Evolutionary conservation across 441 rosid genomes (phyloP).

Genomic region (Raphanus hybrid): DNA sequence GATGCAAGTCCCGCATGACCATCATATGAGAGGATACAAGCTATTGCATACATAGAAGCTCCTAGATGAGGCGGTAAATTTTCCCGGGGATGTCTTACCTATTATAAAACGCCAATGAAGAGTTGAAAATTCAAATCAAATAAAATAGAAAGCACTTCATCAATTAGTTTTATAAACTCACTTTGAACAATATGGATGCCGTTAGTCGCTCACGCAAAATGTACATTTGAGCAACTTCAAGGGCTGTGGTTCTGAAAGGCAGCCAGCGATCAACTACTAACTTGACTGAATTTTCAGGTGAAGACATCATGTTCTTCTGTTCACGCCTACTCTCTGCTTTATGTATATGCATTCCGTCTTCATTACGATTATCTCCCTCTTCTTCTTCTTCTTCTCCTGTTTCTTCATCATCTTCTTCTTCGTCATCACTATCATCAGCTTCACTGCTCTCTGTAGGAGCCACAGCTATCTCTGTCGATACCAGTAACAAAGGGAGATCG

Average conservation of each 20-base stretch:
- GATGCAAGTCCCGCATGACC: slow-evolving; percentile 45
- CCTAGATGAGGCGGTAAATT: slow-evolving; percentile 70
- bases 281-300: no score
- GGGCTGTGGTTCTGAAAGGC: slow-evolving; percentile 54
- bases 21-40: slow-evolving; percentile 68
- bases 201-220: slow-evolving; percentile 83
- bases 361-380: slow-evolving; percentile 60
- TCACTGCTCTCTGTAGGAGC: slow-evolving; percentile 55
- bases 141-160: no score
- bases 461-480: slow-evolving; percentile 84
- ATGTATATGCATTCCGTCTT: slow-evolving; percentile 47
- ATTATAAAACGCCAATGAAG: slow-evolving; percentile 39
- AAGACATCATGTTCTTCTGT: no score
- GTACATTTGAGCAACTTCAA: slow-evolving; percentile 91
- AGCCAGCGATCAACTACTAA: no score
- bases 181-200: slow-evolving; percentile 83
- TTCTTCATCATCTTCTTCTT: slow-evolving; percentile 44
- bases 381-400: slow-evolving; percentile 43
- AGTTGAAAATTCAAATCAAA: neutral
- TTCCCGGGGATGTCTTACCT: slow-evolving; percentile 72
- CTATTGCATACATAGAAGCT: slow-evolving; percentile 64
- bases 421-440: slow-evolving; percentile 44
- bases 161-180: slow-evolving; percentile 29
- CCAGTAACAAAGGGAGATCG: slow-evolving; percentile 66
- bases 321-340: neutral